Evolutionary conservation across 2,329 filamentous ascomycete species (phyloP), one percentile per base, ranked within the genome.

Genomic region (Fusarium piperis): DNA sequence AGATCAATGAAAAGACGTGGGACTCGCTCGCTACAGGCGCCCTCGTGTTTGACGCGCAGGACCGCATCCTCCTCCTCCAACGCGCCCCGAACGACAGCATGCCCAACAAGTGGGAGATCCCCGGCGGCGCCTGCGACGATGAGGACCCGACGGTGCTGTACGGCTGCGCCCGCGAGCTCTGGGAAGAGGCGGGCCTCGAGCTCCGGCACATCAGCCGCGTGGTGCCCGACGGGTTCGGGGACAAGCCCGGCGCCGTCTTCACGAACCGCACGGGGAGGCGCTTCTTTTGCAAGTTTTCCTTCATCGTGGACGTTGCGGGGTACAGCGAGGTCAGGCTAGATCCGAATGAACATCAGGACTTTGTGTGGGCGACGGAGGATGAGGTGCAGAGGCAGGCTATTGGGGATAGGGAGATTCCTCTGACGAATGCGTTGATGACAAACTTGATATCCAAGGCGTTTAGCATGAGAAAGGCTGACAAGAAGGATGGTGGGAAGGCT

Each of bases 71-170:
- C 2, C 81, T 87, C 20, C 71, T 87, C 11, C 85, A 85, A 73
- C 84, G 85, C 73, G 82, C 84, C 30, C 67, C 80, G 7, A 77
- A 81, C 69, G 85, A 86, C 76, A 83, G 77, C 60, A 81, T 83
- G 77, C 85, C 85, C 3, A 75, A 81, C 62, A 76, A 70, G 5
- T 88, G 86, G 86, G 86, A 88, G 64, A 67, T 81, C 1, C 85
- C 86, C 1, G 86, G 86, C 23, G 86, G 86, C n/a, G 82, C 78
- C 1, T 82, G 82, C 41, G 86, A 87, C 56, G 57, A 74, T 0
- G 75, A 77, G 1, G 85, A 87, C 67, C 48, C 67, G 7, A 83
- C 74, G 13, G 79, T 88, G 6, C 77, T 88, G 5, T 72, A 81
- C 52, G 82, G 80, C 16, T 82, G 81, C n/a, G 83, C 81, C 16